A percentile compares a stretch with the other conserved stretches of the same genome.
Evolutionary conservation across 2,329 filamentous ascomycete genomes (phyloP).

Genomic region (Calonectria honghensis): DNA sequence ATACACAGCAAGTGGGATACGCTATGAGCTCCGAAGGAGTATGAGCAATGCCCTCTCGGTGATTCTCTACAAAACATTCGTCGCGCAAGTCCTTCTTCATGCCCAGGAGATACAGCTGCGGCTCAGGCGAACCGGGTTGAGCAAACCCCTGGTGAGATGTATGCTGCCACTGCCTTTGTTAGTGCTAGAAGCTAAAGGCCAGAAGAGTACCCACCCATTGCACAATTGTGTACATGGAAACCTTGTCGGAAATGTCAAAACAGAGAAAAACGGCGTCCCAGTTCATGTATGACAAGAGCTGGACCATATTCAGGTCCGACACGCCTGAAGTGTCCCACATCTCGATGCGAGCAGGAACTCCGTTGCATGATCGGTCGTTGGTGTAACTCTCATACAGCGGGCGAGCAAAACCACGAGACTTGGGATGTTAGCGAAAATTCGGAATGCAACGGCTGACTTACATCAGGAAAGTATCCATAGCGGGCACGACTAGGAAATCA

Average conservation of each 20-base stretch:
- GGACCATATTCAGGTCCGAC: constrained; percentile 60
- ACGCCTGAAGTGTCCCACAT: constrained; percentile 65
- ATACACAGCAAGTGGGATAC: constrained; percentile 58
- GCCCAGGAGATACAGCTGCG: constrained; percentile 59
- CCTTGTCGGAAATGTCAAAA: constrained; percentile 61
- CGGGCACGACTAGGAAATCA: constrained; percentile 57
- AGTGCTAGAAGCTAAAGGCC: background rate
- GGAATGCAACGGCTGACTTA: constrained; percentile 44
- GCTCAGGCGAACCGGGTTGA: constrained; percentile 42
- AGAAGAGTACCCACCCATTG: constrained; percentile 58
- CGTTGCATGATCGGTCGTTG: constrained; percentile 52
- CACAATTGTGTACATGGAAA: constrained; percentile 59
- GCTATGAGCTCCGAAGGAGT: constrained; percentile 40
- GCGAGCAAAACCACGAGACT: constrained; percentile 59
- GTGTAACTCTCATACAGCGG: constrained; percentile 61
- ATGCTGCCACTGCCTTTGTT: constrained; percentile 55
- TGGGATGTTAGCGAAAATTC: constrained; percentile 27
- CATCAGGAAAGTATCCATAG: constrained; percentile 63
- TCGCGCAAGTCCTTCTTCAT: constrained; percentile 60
- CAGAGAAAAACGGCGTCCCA: constrained; percentile 64
- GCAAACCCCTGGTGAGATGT: constrained; percentile 56
- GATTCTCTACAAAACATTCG: constrained; percentile 51
- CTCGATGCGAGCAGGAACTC: constrained; percentile 57
- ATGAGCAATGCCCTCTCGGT: constrained; percentile 37
- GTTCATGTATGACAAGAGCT: constrained; percentile 59